A percentile compares a stretch with the other conserved stretches of the same genome.
Evolutionary conservation across 1,139 yeast species (phyloP).

Genomic region (Nakaseomyces delphensis): DNA sequence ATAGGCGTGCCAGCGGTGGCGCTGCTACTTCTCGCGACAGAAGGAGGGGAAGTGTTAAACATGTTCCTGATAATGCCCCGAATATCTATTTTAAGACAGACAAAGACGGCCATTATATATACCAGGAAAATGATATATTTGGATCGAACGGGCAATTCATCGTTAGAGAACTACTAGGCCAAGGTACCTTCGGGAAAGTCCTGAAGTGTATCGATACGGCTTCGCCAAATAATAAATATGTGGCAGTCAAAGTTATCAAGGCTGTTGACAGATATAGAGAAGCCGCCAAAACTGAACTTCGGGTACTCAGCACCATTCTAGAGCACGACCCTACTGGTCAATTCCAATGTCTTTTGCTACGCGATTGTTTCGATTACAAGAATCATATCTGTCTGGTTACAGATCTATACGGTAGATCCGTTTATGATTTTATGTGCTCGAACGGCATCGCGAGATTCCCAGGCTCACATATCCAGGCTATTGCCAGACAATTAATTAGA

Average conservation of each 20-base stretch:
- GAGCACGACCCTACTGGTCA: constrained; percentile 46
- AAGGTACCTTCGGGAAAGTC: constrained; percentile 97
- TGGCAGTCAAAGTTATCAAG: constrained; percentile 85
- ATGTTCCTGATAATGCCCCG: not conserved
- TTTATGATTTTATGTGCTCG: constrained; percentile 78
- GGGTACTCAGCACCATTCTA: constrained; percentile 63
- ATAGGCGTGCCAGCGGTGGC: not conserved
- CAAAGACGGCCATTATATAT: constrained; percentile 76
- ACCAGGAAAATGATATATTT: constrained; percentile 49
- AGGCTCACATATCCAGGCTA: constrained; percentile 76
- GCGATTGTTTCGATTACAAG: constrained; percentile 86
- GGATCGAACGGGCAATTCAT: constrained; percentile 56
- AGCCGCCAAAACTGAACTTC: constrained; percentile 77
- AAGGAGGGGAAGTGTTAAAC: constrained; percentile 1
- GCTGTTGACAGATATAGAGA: constrained; percentile 72
- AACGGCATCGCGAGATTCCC: constrained; percentile 72
- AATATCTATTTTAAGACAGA: constrained; percentile 37
- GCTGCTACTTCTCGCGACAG: not conserved
- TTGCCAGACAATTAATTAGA: constrained; percentile 75
- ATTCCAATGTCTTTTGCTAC: constrained; percentile 34
- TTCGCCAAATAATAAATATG: constrained; percentile 39
- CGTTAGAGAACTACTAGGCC: constrained; percentile 69
- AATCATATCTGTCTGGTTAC: constrained; percentile 94
- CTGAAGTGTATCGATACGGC: constrained; percentile 57
- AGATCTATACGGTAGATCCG: constrained; percentile 72